Base-by-base conservation (phyloP, 2,329 filamentous ascomycete species). In the Didymella exigua region DNA sequence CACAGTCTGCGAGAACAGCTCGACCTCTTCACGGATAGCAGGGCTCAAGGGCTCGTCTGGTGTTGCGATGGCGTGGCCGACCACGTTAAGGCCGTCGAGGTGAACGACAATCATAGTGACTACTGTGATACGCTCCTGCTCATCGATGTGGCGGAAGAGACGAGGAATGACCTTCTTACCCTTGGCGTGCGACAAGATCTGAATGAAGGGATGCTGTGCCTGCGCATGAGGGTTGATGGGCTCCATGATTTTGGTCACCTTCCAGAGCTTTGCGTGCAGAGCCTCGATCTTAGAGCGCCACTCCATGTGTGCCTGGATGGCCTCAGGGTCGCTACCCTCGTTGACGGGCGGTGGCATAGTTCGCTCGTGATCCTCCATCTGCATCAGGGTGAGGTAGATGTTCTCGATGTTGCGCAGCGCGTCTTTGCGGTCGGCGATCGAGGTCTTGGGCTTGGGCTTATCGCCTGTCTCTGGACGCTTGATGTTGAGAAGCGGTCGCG, bases 71-170 rank as follows among this genome's bases (percentile, higher is more conserved):
- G 90, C 93, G 50, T 89, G 86, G 51, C 89, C 87, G 54, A 98
- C 89, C 44, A 99, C 93, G 67, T 97, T 92, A 34, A 99, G 83
- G 63, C 90, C 87, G 73, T 98, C 95, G 27, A 99, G 86, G 67
- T 98, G 92, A 46, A 97, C 88, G 55, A 96, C 86, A 63, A 99
- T 93, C 84, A 99, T 93, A 5, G 95, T 99, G 59, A 99, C 82
- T 59, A 98, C 91, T 1, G 93, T 98, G 19, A 95, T 93, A 44
- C 93, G 90, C 76, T 98, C 93, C 71, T 97, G 90, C 59, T 93
- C 89, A 60, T 90, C 89, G 47, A 97, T 90, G 69, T 97, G 91
- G 37, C 92, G 89, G 84, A 98, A 98, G 48, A 98, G 90, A 50
- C 95, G 91, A 44, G 92, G 92, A 57, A 99, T 91, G 1, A 90